Conservation (phyloP, 2,329 filamentous ascomycete species). For the Xylaria sp. region DNA sequence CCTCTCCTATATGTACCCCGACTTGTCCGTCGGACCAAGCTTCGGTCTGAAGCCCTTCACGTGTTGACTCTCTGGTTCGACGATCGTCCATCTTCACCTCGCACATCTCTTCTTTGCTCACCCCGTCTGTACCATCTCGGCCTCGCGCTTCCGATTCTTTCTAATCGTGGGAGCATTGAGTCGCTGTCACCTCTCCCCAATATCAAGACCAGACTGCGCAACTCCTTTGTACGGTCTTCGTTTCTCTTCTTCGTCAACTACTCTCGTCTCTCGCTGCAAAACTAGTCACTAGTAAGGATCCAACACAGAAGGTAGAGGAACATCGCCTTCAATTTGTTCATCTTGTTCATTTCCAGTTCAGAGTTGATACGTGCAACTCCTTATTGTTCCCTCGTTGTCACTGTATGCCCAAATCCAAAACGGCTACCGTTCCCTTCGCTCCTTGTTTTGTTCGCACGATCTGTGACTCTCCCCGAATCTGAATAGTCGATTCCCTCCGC, state of each 20-base stretch:
- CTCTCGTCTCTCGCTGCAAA: background rate
- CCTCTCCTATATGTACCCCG: background rate
- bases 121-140: background rate
- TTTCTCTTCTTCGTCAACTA: background rate
- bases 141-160: background rate
- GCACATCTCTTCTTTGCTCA: background rate
- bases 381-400: background rate
- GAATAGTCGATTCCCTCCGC: background rate
- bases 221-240: background rate
- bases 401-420: conserved; percentile 4
- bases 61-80: background rate
- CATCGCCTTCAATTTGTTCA: background rate
- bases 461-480: conserved; percentile 1
- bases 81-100: background rate
- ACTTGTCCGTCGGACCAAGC: background rate
- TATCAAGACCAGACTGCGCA: conserved; percentile 4
- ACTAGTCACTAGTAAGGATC: conserved; percentile 4
- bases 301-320: background rate
- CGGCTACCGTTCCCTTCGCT: background rate
- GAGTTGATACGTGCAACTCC: conserved; percentile 1
- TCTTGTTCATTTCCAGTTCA: background rate
- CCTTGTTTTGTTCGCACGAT: background rate
- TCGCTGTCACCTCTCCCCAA: conserved; percentile 5
- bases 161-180: background rate
- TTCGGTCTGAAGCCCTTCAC: background rate